Evolutionary conservation across 2,329 filamentous ascomycete species (phyloP).

Genomic region (Paramyrothecium roridum): DNA sequence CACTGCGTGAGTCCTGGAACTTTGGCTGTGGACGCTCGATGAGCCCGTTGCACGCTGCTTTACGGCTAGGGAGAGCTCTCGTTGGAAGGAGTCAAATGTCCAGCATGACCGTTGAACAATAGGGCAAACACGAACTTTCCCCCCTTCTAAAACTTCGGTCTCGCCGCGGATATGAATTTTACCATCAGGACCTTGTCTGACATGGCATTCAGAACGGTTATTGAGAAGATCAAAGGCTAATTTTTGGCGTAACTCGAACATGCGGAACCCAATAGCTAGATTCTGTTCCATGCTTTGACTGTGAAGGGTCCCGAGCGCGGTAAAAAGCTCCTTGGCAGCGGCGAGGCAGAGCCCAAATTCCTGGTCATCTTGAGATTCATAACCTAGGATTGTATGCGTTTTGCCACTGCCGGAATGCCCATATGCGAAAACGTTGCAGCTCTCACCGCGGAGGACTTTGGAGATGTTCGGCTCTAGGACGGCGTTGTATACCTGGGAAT

Average conservation of each 20-base stretch:
- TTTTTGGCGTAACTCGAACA: constrained; percentile 39
- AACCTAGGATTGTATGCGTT: constrained; percentile 72
- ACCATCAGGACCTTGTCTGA: constrained; percentile 37
- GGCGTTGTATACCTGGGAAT: no score
- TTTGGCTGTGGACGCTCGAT: constrained; percentile 39
- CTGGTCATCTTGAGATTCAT: constrained; percentile 30
- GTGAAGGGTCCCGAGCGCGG: constrained; percentile 16
- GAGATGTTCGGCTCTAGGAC: no score
- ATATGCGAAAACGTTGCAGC: constrained; percentile 72
- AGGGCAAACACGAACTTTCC: constrained; percentile 36
- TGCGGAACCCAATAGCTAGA: constrained; percentile 29
- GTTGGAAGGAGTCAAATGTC: constrained; percentile 27
- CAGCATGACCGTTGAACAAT: constrained; percentile 30
- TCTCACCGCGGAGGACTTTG: constrained; percentile 26
- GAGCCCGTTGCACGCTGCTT: constrained; percentile 27
- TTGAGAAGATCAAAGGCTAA: constrained; percentile 39
- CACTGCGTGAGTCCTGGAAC: constrained; percentile 40
- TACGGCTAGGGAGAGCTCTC: constrained; percentile 23
- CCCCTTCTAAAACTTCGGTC: constrained; percentile 34
- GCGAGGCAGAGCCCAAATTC: constrained; percentile 34
- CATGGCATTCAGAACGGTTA: constrained; percentile 28
- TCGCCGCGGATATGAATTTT: constrained; percentile 35
- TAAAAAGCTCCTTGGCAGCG: constrained; percentile 26
- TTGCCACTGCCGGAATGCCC: constrained; percentile 91
- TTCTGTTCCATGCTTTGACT: constrained; percentile 13